These are phyloP conservation scores for Xylariomycetidae sp. DNA, from an alignment of 2,329 filamentous ascomycete genomes.

Conservation along the genomic window DNA sequence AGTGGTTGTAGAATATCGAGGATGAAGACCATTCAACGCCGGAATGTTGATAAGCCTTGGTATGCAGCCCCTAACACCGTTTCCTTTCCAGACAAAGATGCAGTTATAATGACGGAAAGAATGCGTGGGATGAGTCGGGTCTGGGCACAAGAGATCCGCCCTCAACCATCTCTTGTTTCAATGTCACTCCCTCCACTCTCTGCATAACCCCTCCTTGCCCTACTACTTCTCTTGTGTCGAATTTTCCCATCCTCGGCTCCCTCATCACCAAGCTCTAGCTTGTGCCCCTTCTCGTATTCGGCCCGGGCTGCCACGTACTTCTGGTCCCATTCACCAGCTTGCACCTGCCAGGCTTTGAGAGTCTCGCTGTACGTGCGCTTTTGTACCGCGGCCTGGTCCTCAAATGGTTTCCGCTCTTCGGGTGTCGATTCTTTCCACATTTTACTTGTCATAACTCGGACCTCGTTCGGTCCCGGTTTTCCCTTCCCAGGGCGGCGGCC, in stretches of 20 bases:
- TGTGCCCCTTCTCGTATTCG: conserved; percentile 50
- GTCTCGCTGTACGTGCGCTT: conserved; percentile 60
- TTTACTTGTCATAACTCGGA: conserved; percentile 78
- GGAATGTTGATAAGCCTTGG: no score
- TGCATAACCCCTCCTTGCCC: no score
- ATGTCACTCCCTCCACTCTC: conserved; percentile 33
- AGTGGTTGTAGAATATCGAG: no score
- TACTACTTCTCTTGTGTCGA: no score
- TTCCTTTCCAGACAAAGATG: no score
- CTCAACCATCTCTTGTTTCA: conserved; percentile 22
- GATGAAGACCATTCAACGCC: no score
- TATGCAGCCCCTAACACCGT: no score
- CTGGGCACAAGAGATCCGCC: no score
- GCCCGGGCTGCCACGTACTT: conserved; percentile 52
- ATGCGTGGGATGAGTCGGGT: no score
- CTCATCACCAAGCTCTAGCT: conserved; percentile 31
- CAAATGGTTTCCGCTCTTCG: conserved; percentile 71
- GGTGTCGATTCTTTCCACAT: conserved; percentile 81
- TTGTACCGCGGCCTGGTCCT: conserved; percentile 67
- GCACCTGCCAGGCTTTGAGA: conserved; percentile 54
- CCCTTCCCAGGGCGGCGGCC: conserved; percentile 60
- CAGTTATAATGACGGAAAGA: no score
- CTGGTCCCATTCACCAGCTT: conserved; percentile 67
- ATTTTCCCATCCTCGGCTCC: conserved; percentile 21
- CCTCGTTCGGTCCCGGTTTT: conserved; percentile 69